Evolutionary conservation across 2,329 filamentous ascomycete species (phyloP).

Genomic region (Aspergillus carbonarius): DNA sequence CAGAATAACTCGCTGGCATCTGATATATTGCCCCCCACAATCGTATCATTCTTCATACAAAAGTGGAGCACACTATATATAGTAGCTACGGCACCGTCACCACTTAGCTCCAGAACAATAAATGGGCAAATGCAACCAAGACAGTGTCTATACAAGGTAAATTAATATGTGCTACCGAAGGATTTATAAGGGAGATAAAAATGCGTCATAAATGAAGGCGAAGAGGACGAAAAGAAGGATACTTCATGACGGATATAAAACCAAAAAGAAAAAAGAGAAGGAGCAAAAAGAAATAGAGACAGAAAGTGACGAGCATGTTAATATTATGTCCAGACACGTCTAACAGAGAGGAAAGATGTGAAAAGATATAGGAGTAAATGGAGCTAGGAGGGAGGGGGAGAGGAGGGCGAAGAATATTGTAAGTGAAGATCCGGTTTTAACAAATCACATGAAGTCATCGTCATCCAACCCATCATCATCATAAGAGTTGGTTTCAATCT

Average conservation of each 20-base stretch:
- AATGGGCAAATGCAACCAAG: not conserved
- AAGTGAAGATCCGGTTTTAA: conserved; percentile 14
- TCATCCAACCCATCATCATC: conserved; percentile 80
- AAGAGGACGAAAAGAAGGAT: not conserved
- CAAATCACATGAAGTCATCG: conserved; percentile 50
- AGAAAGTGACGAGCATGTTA: not conserved
- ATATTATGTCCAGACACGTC: not conserved
- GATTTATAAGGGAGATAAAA: not conserved
- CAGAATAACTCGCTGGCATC: too few relatives aligned
- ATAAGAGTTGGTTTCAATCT: conserved; percentile 72
- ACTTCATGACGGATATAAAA: conserved; percentile 8
- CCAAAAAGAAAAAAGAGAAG: not conserved
- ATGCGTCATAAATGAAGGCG: not conserved
- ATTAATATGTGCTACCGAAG: not conserved
- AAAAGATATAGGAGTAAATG: not conserved
- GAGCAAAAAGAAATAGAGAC: not conserved
- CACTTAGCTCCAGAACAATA: not conserved
- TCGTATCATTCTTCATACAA: not conserved
- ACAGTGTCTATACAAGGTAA: not conserved
- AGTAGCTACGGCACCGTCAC: not conserved
- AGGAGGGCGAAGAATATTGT: too few relatives aligned
- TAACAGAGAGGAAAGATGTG: not conserved
- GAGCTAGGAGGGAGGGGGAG: not conserved
- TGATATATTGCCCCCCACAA: not conserved
- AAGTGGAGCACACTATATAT: not conserved